Evolutionary conservation across 1,139 yeast species (phyloP).

Genomic region (Protomyces gravidus): DNA sequence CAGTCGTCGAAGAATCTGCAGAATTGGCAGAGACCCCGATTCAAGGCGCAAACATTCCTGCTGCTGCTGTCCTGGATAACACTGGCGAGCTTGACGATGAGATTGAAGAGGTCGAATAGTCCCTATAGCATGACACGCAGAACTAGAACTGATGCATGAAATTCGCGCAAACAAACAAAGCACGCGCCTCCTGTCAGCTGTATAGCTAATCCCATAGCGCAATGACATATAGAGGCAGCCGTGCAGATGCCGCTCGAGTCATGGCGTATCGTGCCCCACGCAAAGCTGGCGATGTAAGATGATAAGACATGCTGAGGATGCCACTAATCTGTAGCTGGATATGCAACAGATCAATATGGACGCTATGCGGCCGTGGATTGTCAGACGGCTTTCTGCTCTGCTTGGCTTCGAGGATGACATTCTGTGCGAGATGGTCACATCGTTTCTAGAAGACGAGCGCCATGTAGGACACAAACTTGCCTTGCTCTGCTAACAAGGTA

Average conservation of each 20-base stretch:
- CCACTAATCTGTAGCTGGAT: conserved; percentile 23
- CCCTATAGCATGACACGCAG: no score
- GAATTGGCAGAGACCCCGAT: no score
- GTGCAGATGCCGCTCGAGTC: neutral
- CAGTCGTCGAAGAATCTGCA: neutral
- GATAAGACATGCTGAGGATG: neutral
- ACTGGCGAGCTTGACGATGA: neutral
- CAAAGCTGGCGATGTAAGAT: no score
- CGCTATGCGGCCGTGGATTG: conserved; percentile 34
- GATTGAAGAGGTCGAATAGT: neutral
- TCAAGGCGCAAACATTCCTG: no score
- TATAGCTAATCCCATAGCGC: no score
- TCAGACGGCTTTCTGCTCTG: conserved; percentile 28
- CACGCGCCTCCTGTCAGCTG: no score
- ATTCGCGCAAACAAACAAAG: no score
- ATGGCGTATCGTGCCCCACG: neutral
- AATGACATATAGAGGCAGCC: neutral
- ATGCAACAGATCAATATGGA: conserved; percentile 32
- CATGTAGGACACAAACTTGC: neutral
- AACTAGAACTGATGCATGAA: no score
- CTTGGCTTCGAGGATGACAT: conserved; percentile 33
- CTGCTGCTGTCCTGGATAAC: no score
- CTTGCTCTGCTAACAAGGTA: conserved; percentile 1
- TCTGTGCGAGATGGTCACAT: conserved; percentile 31
- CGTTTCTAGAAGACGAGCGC: conserved; percentile 29